phyloP scores from a whole-genome alignment of 2,329 filamentous ascomycete genomes.

The Neonectria neomacrospora region DNA sequence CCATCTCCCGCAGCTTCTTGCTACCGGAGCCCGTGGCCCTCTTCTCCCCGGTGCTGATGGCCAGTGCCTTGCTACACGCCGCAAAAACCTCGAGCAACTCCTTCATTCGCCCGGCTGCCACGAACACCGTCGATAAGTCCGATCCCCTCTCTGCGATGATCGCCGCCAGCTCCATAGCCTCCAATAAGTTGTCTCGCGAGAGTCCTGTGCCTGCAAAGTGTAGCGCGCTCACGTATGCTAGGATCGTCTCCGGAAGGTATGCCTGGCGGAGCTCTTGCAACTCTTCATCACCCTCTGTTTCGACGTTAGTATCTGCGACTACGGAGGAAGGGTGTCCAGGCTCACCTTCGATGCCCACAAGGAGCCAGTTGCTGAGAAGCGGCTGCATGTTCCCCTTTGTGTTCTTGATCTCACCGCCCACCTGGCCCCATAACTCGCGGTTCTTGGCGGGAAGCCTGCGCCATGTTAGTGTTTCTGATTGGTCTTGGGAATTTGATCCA shows the following conservation, averaged over 20 bases:
- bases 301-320: slow-evolving; percentile 24
- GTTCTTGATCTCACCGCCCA: slow-evolving; percentile 65
- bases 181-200: slow-evolving; percentile 79
- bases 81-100: slow-evolving; percentile 83
- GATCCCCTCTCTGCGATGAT: slow-evolving; percentile 77
- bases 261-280: slow-evolving; percentile 74
- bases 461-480: slow-evolving; percentile 41
- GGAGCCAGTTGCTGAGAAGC: slow-evolving; percentile 73
- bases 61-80: slow-evolving; percentile 77
- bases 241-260: slow-evolving; percentile 86
- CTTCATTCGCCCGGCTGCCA: slow-evolving; percentile 73
- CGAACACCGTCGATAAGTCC: slow-evolving; percentile 73
- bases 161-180: slow-evolving; percentile 87
- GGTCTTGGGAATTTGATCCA: background rate
- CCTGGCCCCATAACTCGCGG: slow-evolving; percentile 63
- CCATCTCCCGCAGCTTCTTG: slow-evolving; percentile 70
- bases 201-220: slow-evolving; percentile 81
- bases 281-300: slow-evolving; percentile 67
- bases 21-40: slow-evolving; percentile 60
- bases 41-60: slow-evolving; percentile 66
- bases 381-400: slow-evolving; percentile 68
- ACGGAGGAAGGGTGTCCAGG: background rate
- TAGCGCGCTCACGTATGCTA: slow-evolving; percentile 84
- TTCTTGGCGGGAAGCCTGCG: slow-evolving; percentile 48
- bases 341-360: slow-evolving; percentile 66